phyloP scores from a whole-genome alignment of 1,139 yeast genomes.

The Suhomyces yuchorum region DNA sequence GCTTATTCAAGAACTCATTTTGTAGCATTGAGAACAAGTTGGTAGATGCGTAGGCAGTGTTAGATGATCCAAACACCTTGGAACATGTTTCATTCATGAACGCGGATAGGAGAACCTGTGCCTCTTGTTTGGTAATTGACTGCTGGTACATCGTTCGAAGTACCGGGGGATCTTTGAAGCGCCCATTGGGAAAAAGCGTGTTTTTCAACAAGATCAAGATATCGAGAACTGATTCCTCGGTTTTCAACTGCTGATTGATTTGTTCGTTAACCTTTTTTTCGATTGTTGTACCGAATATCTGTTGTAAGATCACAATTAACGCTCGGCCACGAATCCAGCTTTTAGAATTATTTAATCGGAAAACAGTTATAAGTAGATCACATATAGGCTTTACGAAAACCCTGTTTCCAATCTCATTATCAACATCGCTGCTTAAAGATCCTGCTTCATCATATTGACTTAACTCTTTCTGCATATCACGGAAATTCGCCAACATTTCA shows the following conservation, averaged over 20 bases:
- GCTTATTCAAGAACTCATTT: conserved; percentile 69
- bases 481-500: conserved; percentile 33
- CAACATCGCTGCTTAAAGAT: conserved; percentile 16
- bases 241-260: conserved; percentile 33
- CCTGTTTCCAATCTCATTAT: conserved; percentile 17
- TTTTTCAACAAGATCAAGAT: conserved; percentile 45
- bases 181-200: conserved; percentile 68
- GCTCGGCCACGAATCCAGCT: conserved; percentile 89
- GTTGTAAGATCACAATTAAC: conserved; percentile 76
- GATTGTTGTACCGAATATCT: conserved; percentile 83
- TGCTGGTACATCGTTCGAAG: conserved; percentile 56
- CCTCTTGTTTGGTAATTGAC: conserved; percentile 56
- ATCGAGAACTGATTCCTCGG: conserved; percentile 54
- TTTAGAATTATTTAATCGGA: conserved; percentile 65
- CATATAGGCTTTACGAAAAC: conserved; percentile 78
- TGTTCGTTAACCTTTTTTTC: conserved; percentile 64
- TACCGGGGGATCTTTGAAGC: conserved; percentile 46
- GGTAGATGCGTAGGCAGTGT: conserved; percentile 63
- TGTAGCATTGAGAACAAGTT: conserved; percentile 70
- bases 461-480: conserved; percentile 48
- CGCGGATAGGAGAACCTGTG: conserved; percentile 55
- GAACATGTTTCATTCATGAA: conserved; percentile 68
- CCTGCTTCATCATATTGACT: conserved; percentile 41
- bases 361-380: conserved; percentile 69
- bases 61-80: conserved; percentile 71